phyloP scores from a whole-genome alignment of 148 eudicot species.

The Rhododendron molle region DNA sequence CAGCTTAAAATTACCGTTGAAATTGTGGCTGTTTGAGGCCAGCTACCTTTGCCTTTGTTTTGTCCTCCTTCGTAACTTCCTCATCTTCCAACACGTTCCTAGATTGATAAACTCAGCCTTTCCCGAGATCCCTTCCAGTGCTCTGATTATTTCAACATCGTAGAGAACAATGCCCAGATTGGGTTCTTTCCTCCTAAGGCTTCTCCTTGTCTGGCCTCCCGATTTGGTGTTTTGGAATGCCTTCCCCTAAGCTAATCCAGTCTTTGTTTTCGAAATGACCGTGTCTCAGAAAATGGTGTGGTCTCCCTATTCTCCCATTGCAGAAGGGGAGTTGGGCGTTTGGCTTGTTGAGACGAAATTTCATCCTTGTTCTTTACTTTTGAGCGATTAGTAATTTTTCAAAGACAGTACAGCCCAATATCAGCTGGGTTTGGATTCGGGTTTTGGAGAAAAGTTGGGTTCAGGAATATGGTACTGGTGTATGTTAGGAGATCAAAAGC shows the following conservation, averaged over 20 bases:
- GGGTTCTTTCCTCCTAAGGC: not conserved
- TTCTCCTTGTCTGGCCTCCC: not conserved
- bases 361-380: not conserved
- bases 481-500: too few relatives aligned
- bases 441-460: too few relatives aligned
- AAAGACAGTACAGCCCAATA: too few relatives aligned
- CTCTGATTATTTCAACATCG: not conserved
- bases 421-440: too few relatives aligned
- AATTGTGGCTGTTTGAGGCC: not conserved
- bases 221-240: not conserved
- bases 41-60: not conserved
- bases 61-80: not conserved
- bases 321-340: not conserved
- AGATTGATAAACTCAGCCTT: not conserved
- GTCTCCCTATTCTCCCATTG: not conserved
- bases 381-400: not conserved
- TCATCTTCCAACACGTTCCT: not conserved
- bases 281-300: not conserved
- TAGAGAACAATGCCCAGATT: not conserved
- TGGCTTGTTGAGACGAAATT: not conserved
- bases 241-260: not conserved
- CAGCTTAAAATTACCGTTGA: not conserved
- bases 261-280: not conserved
- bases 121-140: not conserved
- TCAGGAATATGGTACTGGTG: too few relatives aligned